Base-by-base conservation (phyloP, 1,284 basidiomycete species). In the Ustilago trichophora region DNA sequence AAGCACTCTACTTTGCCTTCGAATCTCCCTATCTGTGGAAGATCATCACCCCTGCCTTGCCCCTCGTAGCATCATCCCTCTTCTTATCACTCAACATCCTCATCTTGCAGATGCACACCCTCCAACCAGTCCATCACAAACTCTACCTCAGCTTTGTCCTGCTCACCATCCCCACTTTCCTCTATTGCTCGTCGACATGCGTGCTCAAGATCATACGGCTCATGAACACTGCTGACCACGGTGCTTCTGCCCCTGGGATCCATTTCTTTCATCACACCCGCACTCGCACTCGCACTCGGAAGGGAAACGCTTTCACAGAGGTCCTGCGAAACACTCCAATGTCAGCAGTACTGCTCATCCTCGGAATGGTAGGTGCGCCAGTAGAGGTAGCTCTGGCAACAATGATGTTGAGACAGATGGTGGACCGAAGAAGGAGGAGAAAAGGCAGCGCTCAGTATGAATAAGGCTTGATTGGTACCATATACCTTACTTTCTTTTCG, bases 251-350 rank as follows among this genome's bases (percentile, higher is more conserved):
- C 6, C 37, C 37, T 5, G 62, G 62, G 11, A 65, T 65, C n/a
- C 62, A 65, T 31, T 49, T 65, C 19, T 9, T 54, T 15, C 53
- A n/a, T n/a, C n/a, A n/a, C n/a, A n/a, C n/a, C n/a, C n/a, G n/a
- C n/a, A n/a, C n/a, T n/a, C n/a, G 35, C 7, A 6, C 12, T 8
- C 35, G 55, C 6, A 29, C 16, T 8, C 3, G 1, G 5, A 22
- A 25, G 8, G 37, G 21, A 12, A 26, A n/a, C 21, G 38, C 44
- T 1, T 42, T 57, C 15, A 16, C 18, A 21, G 21, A 58, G 34
- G 46, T 54, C 6, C 9, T 65, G 18, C 31, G 42, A 2, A 55
- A 65, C 33, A 49, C 43, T 32, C 62, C 62, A 0, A 18, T 58
- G 3, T n/a, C 46, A 1, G 41, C 36, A 1, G 29, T 65, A 1